Evolutionary conservation across 2,329 filamentous ascomycete genomes (phyloP).

Genomic region (Fusarium abutilonis): DNA sequence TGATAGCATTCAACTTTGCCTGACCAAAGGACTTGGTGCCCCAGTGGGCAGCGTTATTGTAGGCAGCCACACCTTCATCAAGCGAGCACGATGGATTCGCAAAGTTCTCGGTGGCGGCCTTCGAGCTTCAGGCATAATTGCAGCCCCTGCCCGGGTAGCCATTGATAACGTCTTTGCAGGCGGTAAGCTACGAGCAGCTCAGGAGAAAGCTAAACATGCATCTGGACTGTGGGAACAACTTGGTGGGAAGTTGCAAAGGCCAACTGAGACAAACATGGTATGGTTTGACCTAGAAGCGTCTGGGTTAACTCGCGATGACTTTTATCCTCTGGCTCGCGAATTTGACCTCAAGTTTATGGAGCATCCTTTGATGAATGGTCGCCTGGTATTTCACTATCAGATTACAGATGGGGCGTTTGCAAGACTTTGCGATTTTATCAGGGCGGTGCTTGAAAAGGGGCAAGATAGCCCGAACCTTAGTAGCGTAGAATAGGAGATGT

Average conservation of each 20-base stretch:
- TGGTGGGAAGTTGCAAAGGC: constrained; percentile 74
- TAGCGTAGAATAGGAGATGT: too few relatives aligned
- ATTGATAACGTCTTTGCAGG: constrained; percentile 63
- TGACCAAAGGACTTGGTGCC: constrained; percentile 83
- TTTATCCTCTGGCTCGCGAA: constrained; percentile 53
- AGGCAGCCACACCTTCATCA: constrained; percentile 53
- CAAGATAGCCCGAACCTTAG: too few relatives aligned
- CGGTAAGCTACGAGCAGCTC: constrained; percentile 68
- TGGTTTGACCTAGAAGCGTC: constrained; percentile 80
- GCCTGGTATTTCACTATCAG: too few relatives aligned
- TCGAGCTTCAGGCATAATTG: constrained; percentile 76
- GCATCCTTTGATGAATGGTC: too few relatives aligned
- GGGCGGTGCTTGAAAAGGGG: too few relatives aligned
- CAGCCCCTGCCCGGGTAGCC: constrained; percentile 75
- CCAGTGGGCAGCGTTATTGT: constrained; percentile 81
- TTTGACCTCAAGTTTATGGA: constrained; percentile 54
- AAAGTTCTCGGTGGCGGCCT: constrained; percentile 80
- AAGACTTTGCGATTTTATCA: too few relatives aligned
- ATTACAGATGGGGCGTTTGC: too few relatives aligned
- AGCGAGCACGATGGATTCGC: constrained; percentile 57
- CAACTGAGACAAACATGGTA: constrained; percentile 88
- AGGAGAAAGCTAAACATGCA: constrained; percentile 69
- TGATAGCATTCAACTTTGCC: constrained; percentile 80
- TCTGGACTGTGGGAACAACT: constrained; percentile 75
- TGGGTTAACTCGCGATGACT: constrained; percentile 53